Evolutionary conservation across 1,284 basidiomycete species (phyloP).

Genomic region (Heterobasidion irregulare): DNA sequence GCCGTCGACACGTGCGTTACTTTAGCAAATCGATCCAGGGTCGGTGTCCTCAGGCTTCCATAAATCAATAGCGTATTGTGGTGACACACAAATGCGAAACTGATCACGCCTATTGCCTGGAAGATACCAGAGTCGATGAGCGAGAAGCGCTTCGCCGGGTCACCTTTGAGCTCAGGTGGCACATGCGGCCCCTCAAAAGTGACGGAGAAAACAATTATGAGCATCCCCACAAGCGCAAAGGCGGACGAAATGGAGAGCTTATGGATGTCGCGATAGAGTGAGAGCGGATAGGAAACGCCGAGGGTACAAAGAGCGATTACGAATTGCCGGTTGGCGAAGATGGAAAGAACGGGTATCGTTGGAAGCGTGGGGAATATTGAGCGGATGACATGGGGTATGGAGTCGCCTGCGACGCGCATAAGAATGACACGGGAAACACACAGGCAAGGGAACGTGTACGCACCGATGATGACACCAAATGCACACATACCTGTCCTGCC

Average conservation of each 20-base stretch:
- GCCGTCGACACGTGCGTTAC: slow-evolving; percentile 90
- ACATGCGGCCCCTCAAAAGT: slow-evolving; percentile 81
- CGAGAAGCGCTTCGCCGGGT: slow-evolving; percentile 62
- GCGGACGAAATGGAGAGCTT: slow-evolving; percentile 91
- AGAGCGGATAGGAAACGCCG: slow-evolving; percentile 89
- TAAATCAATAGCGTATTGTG: slow-evolving; percentile 95
- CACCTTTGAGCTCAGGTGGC: slow-evolving; percentile 73
- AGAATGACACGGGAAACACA: slow-evolving; percentile 1
- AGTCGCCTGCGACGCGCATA: slow-evolving; percentile 57
- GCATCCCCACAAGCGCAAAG: slow-evolving; percentile 87
- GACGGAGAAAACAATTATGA: slow-evolving; percentile 87
- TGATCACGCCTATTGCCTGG: slow-evolving; percentile 92
- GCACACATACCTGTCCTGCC: slow-evolving; percentile 77
- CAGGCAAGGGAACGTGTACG: slow-evolving; percentile 11
- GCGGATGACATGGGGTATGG: slow-evolving; percentile 90
- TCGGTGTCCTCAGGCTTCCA: slow-evolving; percentile 87
- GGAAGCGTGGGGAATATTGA: slow-evolving; percentile 77
- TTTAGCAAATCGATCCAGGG: slow-evolving; percentile 87
- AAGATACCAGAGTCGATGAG: slow-evolving; percentile 74
- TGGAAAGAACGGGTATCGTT: slow-evolving; percentile 59
- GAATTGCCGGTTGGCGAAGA: slow-evolving; percentile 84
- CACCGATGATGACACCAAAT: slow-evolving; percentile 86
- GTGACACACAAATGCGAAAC: slow-evolving; percentile 92
- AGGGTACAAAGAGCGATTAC: slow-evolving; percentile 82
- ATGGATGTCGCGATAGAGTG: slow-evolving; percentile 94